Conservation (phyloP, 2,329 filamentous ascomycete species). For the Graphilbum ipis-grandicollis region DNA sequence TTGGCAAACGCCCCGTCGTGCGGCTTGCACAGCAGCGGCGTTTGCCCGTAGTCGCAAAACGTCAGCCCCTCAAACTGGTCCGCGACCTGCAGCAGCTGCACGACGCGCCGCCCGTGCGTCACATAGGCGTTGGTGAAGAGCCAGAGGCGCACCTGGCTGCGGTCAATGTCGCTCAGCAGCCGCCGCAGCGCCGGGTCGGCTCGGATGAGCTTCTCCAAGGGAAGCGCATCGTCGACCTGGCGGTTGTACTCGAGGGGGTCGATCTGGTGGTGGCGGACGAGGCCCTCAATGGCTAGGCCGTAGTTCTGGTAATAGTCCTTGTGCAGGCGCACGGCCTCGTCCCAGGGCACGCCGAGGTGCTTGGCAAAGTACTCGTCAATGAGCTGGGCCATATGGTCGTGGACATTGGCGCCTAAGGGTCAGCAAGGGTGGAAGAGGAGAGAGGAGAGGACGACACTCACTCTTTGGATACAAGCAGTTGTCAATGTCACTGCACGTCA, state of each 20-base stretch:
- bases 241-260: slow-evolving; percentile 88
- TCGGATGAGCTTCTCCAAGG: slow-evolving; percentile 68
- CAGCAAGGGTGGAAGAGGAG: background rate
- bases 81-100: slow-evolving; percentile 63
- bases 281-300: slow-evolving; percentile 88
- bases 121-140: slow-evolving; percentile 93
- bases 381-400: slow-evolving; percentile 72
- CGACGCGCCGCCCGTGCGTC: slow-evolving; percentile 69
- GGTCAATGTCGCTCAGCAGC: slow-evolving; percentile 70
- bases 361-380: slow-evolving; percentile 49
- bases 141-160: slow-evolving; percentile 71
- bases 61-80: slow-evolving; percentile 91
- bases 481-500: slow-evolving; percentile 74
- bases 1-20: slow-evolving; percentile 68
- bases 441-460: slow-evolving; percentile 20
- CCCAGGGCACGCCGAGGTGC: slow-evolving; percentile 55
- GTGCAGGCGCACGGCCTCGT: slow-evolving; percentile 77
- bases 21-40: slow-evolving; percentile 75
- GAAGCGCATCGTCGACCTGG: slow-evolving; percentile 87
- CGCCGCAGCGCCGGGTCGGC: slow-evolving; percentile 58
- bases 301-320: slow-evolving; percentile 90
- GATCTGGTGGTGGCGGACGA: slow-evolving; percentile 87
- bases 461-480: slow-evolving; percentile 91
- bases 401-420: slow-evolving; percentile 53
- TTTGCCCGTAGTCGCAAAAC: slow-evolving; percentile 70